These are phyloP conservation scores for Zelonia costaricensis DNA, from an alignment of 208 protist genomes.

Conservation along the genomic window DNA sequence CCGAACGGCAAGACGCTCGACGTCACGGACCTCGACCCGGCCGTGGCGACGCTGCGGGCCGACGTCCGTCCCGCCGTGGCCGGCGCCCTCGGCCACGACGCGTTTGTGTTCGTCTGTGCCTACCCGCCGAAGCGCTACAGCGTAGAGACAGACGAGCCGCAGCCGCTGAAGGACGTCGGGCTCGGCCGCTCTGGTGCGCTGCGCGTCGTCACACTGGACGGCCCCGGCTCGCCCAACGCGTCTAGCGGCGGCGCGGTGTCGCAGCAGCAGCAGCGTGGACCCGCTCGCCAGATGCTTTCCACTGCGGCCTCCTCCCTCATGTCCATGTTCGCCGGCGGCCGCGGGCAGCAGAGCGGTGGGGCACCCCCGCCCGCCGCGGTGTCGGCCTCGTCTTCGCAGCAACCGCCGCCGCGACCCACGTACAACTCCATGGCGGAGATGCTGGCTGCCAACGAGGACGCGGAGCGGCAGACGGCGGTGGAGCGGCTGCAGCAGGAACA, in stretches of 20 bases:
- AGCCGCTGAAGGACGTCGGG: slow-evolving; percentile 37
- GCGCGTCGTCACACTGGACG: slow-evolving; percentile 51
- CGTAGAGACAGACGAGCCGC: slow-evolving; percentile 39
- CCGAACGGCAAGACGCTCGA: slow-evolving; percentile 50
- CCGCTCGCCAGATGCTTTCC: slow-evolving; percentile 6
- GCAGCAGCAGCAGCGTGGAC: slow-evolving; percentile 5
- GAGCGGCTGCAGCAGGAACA: slow-evolving; percentile 29
- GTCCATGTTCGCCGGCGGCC: slow-evolving; percentile 9
- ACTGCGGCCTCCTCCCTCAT: slow-evolving; percentile 26
- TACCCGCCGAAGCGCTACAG: slow-evolving; percentile 56
- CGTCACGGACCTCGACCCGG: slow-evolving; percentile 34
- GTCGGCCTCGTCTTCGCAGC: neutral
- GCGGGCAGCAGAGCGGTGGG: neutral
- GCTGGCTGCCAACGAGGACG: slow-evolving; percentile 41
- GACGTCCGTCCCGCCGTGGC: slow-evolving; percentile 48
- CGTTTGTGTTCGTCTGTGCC: slow-evolving; percentile 57
- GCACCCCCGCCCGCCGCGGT: neutral
- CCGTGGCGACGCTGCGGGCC: slow-evolving; percentile 39
- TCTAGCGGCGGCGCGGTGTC: neutral
- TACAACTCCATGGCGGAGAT: slow-evolving; percentile 61
- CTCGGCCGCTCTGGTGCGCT: slow-evolving; percentile 47
- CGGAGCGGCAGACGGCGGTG: slow-evolving; percentile 30
- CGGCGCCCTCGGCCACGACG: slow-evolving; percentile 24
- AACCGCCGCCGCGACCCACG: slow-evolving; percentile 6
- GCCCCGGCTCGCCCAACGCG: slow-evolving; percentile 1